A percentile compares a stretch with the other conserved stretches of the same genome.
phyloP scores from a whole-genome alignment of 176 grass and related monocot species.

The Lolium perenne region DNA sequence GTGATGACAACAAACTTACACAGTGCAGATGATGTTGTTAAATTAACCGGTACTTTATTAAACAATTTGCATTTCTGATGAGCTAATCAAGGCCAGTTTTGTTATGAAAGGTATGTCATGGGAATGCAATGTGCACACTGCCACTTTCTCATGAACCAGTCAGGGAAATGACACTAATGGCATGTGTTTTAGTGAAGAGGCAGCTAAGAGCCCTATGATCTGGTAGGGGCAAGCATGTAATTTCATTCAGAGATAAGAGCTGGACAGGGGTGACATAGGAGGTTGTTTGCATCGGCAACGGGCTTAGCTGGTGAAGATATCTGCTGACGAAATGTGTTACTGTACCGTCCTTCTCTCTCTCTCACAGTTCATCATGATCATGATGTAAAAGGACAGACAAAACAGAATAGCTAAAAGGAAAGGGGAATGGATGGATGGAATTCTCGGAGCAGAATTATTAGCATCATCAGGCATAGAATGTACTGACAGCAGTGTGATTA shows the following conservation, averaged over 20 bases:
- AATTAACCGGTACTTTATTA: too few species aligned
- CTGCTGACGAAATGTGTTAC: conserved; percentile 37
- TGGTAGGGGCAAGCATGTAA: background rate
- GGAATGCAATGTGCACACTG: background rate
- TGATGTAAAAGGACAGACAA: background rate
- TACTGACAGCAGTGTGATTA: background rate
- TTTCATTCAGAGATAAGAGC: background rate
- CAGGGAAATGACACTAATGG: background rate
- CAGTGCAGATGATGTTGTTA: background rate
- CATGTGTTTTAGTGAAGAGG: background rate
- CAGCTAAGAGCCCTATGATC: background rate
- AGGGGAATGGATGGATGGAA: background rate
- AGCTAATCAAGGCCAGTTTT: background rate
- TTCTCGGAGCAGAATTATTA: background rate
- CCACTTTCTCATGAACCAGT: conserved; percentile 16
- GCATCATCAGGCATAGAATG: background rate
- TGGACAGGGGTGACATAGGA: conserved; percentile 13
- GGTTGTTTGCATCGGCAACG: conserved; percentile 33
- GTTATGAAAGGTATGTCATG: conserved; percentile 24
- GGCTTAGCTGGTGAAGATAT: conserved; percentile 45
- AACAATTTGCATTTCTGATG: background rate
- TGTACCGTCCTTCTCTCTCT: background rate
- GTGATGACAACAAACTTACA: background rate
- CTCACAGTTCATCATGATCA: conserved; percentile 3
- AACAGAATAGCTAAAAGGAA: background rate